A percentile compares a stretch with the other conserved stretches of the same genome.
Conservation (phyloP, 192 early-diverging fungal species). For the Allomyces javanicus region DNA sequence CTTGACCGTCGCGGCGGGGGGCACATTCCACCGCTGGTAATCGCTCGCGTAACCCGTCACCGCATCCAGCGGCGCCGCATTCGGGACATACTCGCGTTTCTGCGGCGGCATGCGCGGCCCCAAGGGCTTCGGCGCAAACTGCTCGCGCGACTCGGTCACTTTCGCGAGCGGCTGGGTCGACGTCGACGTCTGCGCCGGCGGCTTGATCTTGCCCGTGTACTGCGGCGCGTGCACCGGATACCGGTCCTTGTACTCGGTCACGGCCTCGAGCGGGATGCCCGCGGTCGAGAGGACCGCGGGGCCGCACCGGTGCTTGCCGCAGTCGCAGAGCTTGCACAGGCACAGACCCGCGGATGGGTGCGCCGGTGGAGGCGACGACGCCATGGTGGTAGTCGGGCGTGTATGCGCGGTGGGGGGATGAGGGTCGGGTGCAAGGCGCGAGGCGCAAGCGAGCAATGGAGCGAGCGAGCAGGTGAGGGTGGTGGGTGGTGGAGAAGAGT, state of each 20-base stretch:
- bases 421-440: no score
- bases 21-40: background rate
- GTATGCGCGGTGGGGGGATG: no score
- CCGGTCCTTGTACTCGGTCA: constrained; percentile 1
- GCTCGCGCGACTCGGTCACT: background rate
- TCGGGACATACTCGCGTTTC: background rate
- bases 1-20: background rate
- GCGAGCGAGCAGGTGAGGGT: no score
- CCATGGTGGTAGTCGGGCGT: no score
- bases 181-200: background rate
- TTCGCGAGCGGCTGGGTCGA: background rate
- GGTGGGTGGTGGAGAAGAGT: no score
- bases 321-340: background rate
- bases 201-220: background rate
- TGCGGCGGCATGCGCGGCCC: background rate
- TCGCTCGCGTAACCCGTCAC: background rate
- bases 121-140: background rate
- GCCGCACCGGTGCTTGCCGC: background rate
- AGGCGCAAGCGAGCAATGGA: no score
- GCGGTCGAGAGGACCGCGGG: background rate
- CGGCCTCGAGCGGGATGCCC: background rate
- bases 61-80: background rate
- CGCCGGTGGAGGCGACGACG: no score
- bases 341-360: no score
- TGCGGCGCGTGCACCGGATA: background rate